A percentile compares a stretch with the other conserved stretches of the same genome.
phyloP scores from a whole-genome alignment of 148 eudicot species.

The Rhododendron ferrugineum region DNA sequence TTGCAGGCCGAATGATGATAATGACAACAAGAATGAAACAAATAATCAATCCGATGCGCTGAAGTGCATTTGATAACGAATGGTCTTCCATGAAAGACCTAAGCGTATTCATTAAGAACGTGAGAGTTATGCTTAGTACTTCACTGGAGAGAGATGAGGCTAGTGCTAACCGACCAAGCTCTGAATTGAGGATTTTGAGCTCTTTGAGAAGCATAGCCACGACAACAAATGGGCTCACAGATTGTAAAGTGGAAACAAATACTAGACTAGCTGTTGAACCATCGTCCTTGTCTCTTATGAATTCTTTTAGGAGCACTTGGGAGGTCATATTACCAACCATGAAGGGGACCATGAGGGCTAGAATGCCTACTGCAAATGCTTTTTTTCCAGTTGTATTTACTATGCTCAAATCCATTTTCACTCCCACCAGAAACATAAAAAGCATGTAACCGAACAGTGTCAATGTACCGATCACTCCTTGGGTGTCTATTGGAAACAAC shows the following conservation, averaged over 20 bases:
- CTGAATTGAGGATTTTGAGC: conserved; percentile 32
- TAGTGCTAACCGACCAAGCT: conserved; percentile 29
- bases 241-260: background rate
- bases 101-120: background rate
- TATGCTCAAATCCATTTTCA: conserved; percentile 17
- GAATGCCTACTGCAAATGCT: conserved; percentile 12
- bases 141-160: conserved; percentile 15
- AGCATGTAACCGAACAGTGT: conserved; percentile 14
- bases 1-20: conserved; percentile 19
- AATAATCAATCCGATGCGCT: background rate
- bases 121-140: background rate
- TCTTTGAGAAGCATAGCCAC: conserved; percentile 23
- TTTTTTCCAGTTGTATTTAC: conserved; percentile 17
- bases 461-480: background rate
- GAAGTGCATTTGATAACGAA: background rate
- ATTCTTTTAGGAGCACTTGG: background rate
- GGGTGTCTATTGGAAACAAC: conserved; percentile 14
- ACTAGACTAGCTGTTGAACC: background rate
- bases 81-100: background rate
- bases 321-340: background rate
- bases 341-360: conserved; percentile 11
- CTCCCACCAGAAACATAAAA: conserved; percentile 18
- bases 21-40: conserved; percentile 8
- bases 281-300: background rate
- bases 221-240: conserved; percentile 22